Evolutionary conservation across 345 rosid genomes (phyloP), one percentile per base, ranked within the genome.

Genomic region (Arabis alpina): DNA sequence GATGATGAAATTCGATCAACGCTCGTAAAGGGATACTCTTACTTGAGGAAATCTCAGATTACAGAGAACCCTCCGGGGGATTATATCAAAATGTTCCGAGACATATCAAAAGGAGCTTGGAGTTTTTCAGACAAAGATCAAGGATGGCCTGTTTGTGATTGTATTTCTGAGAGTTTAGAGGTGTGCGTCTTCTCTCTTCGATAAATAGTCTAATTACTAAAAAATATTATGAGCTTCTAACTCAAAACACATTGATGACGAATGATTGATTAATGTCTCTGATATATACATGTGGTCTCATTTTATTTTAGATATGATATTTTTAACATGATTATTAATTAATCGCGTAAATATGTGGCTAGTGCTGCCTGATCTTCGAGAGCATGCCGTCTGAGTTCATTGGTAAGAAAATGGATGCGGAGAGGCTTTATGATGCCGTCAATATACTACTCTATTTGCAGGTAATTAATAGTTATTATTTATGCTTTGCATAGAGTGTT

Each of bases 81-180:
- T 61, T 78, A 72, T 56, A 75, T 45, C 66, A 75, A 75, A 68
- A 86, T 83, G 91, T 78, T 75, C 14, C 73, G 87, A 10, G 87
- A 82, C 45, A 80, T 80, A 28, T 76, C 85, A 0, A 88, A 88
- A 74, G 95, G 95, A 27, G 75, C 83, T 1, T 88, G 91, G 94
- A 71, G 85, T 32, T 86, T 84, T 76, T 81, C 89, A 4, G 87
- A 81, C 70, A 84, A 86, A 76, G 94, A 86, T 70, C 91, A 88
- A 42, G 89, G 91, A 16, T 88, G 86, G 91, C 80, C 80, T 55
- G 88, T 82, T 47, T 80, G 89, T 27, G 94, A 88, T 71, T 88
- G 91, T 67, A 85, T 80, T 15, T 85, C 87, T 14, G 95, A 88
- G 73, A 86, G 89, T 23, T 57, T 86, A 61, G 79, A 80, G 81